Percentiles rank a stretch among this genome's conserved stretches.
phyloP scores from a whole-genome alignment of 768 basidiomycete species.

The Solioccasus polychromus region DNA sequence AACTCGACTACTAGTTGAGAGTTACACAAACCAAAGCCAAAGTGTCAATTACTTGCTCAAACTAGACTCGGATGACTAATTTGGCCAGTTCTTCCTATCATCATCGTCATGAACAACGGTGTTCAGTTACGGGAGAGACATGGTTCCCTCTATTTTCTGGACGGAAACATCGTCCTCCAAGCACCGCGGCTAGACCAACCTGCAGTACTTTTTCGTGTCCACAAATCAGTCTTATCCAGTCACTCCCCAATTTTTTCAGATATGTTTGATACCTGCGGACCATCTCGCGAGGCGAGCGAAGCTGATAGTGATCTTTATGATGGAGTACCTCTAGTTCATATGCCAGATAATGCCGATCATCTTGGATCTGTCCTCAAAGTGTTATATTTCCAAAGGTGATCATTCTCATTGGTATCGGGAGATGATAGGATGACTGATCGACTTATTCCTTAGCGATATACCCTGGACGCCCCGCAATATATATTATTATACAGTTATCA shows the following conservation, averaged over 20 bases:
- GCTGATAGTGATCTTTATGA: background rate
- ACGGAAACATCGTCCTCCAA: constrained; percentile 6
- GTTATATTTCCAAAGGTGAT: constrained; percentile 12
- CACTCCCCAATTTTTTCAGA: constrained; percentile 7
- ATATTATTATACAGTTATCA: background rate
- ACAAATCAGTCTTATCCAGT: constrained; percentile 11
- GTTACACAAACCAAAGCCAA: no score
- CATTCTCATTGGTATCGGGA: no score
- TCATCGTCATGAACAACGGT: constrained; percentile 42
- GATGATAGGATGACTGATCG: background rate
- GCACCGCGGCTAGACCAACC: background rate
- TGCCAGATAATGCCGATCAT: constrained; percentile 7
- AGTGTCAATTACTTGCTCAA: no score
- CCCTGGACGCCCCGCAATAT: constrained; percentile 7
- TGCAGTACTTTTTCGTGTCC: constrained; percentile 11
- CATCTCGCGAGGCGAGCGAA: background rate
- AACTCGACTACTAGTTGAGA: no score
- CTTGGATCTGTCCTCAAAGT: constrained; percentile 9
- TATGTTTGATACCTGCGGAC: constrained; percentile 3
- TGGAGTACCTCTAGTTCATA: constrained; percentile 6
- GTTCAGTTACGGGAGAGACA: background rate
- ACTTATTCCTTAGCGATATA: no score
- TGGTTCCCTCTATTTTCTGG: constrained; percentile 6
- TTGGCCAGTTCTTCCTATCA: no score
- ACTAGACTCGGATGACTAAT: no score